Percentiles rank a stretch among this genome's conserved stretches.
These are phyloP conservation scores for Lablab purpureus DNA, from an alignment of 306 rosid species.

Conservation along the genomic window DNA sequence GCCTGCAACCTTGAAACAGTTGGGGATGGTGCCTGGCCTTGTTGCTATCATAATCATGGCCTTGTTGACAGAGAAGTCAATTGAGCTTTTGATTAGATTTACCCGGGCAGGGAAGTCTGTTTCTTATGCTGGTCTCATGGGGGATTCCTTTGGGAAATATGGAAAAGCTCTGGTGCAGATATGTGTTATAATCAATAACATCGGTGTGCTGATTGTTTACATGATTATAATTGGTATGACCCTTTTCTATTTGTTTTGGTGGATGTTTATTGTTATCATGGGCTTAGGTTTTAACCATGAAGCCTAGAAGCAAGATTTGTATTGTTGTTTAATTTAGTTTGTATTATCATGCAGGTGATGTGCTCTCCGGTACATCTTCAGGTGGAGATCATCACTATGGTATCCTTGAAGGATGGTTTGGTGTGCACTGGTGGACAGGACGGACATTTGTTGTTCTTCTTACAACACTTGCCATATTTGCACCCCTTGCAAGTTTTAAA, in stretches of 20 bases:
- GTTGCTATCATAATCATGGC: conserved; percentile 72
- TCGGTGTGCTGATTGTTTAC: conserved; percentile 85
- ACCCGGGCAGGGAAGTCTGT: conserved; percentile 78
- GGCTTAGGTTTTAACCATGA: conserved; percentile 30
- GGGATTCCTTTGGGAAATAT: conserved; percentile 79
- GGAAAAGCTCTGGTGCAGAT: conserved; percentile 75
- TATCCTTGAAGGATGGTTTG: conserved; percentile 94
- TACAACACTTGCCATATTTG: conserved; percentile 72
- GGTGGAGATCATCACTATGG: conserved; percentile 82
- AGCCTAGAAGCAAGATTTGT: conserved; percentile 4
- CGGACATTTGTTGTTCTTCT: conserved; percentile 66
- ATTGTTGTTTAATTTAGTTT: conserved; percentile 46
- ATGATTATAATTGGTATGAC: conserved; percentile 88
- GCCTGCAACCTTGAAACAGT: conserved; percentile 85
- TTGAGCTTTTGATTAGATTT: conserved; percentile 78
- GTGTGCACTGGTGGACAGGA: conserved; percentile 88
- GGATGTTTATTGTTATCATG: conserved; percentile 31
- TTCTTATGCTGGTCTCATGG: conserved; percentile 92
- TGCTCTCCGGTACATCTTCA: conserved; percentile 90
- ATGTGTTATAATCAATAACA: conserved; percentile 73
- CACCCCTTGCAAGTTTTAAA: conserved; percentile 86
- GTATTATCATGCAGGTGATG: conserved; percentile 73
- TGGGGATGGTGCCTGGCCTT: conserved; percentile 84
- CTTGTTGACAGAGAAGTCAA: conserved; percentile 78
- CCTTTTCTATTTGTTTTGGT: neutral